A percentile compares a stretch with the other conserved stretches of the same genome.
Evolutionary conservation across 1,139 yeast species (phyloP).

Genomic region (Pichia inconspicua): DNA sequence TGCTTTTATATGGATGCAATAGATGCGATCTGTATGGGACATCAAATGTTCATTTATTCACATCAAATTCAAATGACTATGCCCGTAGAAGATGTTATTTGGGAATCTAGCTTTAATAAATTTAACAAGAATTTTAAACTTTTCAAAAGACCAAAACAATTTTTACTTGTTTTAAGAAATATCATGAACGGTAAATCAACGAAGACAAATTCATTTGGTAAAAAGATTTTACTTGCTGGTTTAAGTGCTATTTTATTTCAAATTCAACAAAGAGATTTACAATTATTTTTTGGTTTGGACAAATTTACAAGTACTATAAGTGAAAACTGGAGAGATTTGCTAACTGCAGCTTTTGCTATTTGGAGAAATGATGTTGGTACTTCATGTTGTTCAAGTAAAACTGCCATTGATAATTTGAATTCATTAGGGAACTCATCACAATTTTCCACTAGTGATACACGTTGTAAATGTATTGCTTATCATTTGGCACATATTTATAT

Average conservation of each 20-base stretch:
- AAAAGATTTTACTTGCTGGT: conserved; percentile 63
- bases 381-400: conserved; percentile 27
- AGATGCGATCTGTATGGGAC: conserved; percentile 77
- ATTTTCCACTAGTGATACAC: conserved; percentile 30
- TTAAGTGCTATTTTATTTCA: conserved; percentile 61
- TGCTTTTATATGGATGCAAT: conserved; percentile 74
- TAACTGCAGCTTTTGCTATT: conserved; percentile 49
- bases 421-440: conserved; percentile 24
- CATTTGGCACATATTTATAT: conserved; percentile 70
- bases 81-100: conserved; percentile 73
- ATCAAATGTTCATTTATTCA: conserved; percentile 60
- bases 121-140: conserved; percentile 18
- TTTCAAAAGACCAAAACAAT: conserved; percentile 30
- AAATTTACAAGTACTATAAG: conserved; percentile 35
- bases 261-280: conserved; percentile 67
- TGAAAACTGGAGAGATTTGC: conserved; percentile 46
- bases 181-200: conserved; percentile 47
- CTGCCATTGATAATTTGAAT: conserved; percentile 30
- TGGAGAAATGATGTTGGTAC: conserved; percentile 31
- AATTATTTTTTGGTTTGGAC: conserved; percentile 29
- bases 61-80: conserved; percentile 66
- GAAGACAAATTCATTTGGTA: conserved; percentile 38
- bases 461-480: conserved; percentile 53
- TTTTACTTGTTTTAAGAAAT: conserved; percentile 48
- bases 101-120: conserved; percentile 42